Evolutionary conservation across 768 basidiomycete species (phyloP), one percentile per base, ranked within the genome.

Genomic region (Chlorophyllum brunneum): DNA sequence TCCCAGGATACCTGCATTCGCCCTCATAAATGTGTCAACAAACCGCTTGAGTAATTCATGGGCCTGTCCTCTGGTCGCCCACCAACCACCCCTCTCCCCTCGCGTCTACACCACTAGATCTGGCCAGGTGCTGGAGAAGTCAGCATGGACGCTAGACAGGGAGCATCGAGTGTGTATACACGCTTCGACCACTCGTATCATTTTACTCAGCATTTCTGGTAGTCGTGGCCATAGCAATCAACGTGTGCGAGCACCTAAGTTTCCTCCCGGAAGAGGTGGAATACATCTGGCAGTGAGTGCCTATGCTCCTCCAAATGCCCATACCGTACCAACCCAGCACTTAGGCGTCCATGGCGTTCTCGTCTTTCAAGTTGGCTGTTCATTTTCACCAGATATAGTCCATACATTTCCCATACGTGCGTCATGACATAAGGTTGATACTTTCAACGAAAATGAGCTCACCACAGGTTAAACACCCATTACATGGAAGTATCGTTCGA

Each of bases 371-470:
- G 41, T 9, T 27, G 29, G 23, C 10, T 43, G 31, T 51, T 51
- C 31, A 36, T 51, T 11, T 11, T 42, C 40, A 42, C 50, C 4
- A 41, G 50, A 27, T 51, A 43, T 16, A 18, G 16, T 8, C 38
- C 50, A 16, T 51, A 51, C 30, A n/a, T 51, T 18, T n/a, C 42
- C 7, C 18, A 51, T 30, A 22, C 16, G 50, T 51, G 29, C 29
- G 50, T 26, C 15, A 16, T 22, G 16, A 5, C 9, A 20, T 29
- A 15, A 7, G 8, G 4, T n/a, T n/a, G n/a, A n/a, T n/a, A n/a
- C n/a, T n/a, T n/a, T n/a, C n/a, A n/a, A n/a, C n/a, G n/a, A n/a
- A n/a, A n/a, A n/a, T n/a, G n/a, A n/a, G n/a, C n/a, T n/a, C n/a
- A n/a, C n/a, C 16, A 16, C 39, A 29, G 27, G 8, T 40, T 41